Base-by-base conservation (phyloP, 768 basidiomycete species). In the Sistotremastrum suecicum region DNA sequence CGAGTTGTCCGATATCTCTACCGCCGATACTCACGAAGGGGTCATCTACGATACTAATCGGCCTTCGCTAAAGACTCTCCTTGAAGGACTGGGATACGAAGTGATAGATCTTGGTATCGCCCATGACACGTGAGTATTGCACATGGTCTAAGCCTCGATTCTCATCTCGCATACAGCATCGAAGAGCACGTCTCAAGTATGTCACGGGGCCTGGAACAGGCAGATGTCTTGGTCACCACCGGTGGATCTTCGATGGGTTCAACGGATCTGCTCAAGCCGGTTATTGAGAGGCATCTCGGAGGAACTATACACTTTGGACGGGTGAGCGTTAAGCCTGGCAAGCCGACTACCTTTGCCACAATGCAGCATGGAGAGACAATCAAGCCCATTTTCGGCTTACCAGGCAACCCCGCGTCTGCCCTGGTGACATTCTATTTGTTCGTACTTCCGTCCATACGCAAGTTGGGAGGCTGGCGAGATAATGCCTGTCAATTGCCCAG, bases 241-340 rank as follows among this genome's bases (percentile, higher is more conserved):
- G 89, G 89, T 7, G 89, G 89, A 3, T 90, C 89, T 3, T 88
- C 85, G 2, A 92, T 92, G 89, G 89, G 89, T 0, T 73, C 88
- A 2, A 78, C 77, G 1, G 89, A 92, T 59, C 69, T 92, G 20
- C 62, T 94, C 37, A 91, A 92, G 60, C 89, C 89, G 1, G 75
- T 90, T 47, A 81, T 94, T 46, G 89, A 94, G 60, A 75, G 78
- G 10, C 70, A 81, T 38, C 72, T 91, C 46, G 59, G 66, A 11
- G 89, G 88, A 0, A 80, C 70, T 5, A 69, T 90, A 4, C 87
- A 91, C 55, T 91, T 94, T 57, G 89, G 89, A 1, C 72, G 88
- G 5, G 84, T 91, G 43, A 75, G 75, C 28, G 74, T 89, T 55
- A 87, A 86, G 54, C 72, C 72, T 4, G 89, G 87, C 5, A 91